Conservation (phyloP, 163 green algal genomes). For the Scenedesmus sp. region DNA sequence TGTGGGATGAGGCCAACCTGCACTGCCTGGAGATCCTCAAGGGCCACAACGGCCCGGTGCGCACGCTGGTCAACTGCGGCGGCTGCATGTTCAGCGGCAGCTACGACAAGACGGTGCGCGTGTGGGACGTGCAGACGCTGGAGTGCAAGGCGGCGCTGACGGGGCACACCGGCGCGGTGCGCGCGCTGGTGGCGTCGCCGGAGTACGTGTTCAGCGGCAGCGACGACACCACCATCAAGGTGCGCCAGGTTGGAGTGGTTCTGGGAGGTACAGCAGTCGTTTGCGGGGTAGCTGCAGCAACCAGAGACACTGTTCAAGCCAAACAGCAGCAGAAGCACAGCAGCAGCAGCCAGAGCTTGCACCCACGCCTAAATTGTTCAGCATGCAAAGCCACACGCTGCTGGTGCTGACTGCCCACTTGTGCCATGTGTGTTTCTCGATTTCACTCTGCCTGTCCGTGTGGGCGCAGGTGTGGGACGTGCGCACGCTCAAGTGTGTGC, state of each 20-base stretch:
- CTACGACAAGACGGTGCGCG: conserved; percentile 91
- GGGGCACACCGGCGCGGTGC: conserved; percentile 90
- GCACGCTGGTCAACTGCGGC: conserved; percentile 84
- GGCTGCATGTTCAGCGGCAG: conserved; percentile 86
- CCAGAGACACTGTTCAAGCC: too few species aligned
- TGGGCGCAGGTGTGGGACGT: conserved; percentile 86
- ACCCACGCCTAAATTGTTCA: too few species aligned
- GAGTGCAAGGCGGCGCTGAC: conserved; percentile 82
- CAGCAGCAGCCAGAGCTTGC: too few species aligned
- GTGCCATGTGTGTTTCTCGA: not conserved
- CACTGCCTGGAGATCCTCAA: conserved; percentile 81
- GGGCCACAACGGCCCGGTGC: conserved; percentile 90
- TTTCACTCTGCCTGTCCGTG: not conserved
- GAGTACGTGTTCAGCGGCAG: conserved; percentile 88
- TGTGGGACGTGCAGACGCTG: conserved; percentile 81
- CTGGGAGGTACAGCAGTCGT: not conserved
- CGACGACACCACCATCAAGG: conserved; percentile 93
- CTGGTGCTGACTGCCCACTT: not conserved
- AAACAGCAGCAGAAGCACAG: too few species aligned
- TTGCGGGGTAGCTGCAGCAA: not conserved
- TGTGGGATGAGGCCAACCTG: conserved; percentile 88
- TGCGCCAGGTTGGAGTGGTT: not conserved
- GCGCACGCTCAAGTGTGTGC: conserved; percentile 82
- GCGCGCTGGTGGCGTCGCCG: conserved; percentile 83
- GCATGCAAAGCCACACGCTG: too few species aligned